Base-by-base conservation (phyloP, 306 rosid genomes). In the Crataegus laevigata region DNA sequence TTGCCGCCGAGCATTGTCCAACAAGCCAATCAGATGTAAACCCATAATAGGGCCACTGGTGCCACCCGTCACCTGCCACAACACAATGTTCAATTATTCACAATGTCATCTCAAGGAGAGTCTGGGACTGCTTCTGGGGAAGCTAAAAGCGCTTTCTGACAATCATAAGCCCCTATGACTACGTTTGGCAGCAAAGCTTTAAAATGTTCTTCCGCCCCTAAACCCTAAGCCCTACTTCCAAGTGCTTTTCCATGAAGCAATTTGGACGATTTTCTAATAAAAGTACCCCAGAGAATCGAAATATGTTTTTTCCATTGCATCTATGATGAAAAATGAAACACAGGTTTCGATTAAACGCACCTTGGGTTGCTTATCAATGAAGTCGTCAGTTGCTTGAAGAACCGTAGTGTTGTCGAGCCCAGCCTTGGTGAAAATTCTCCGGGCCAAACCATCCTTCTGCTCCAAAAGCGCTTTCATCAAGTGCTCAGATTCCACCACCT, bases 381-480 rank as follows among this genome's bases (percentile, higher is more conserved):
- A 94, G 45, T 85, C 84, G 28, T 90, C 96, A 11, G 90, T 90
- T 81, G 99, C 98, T 78, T 94, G 96, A 74, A 94, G 87, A 87
- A 94, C 87, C 13, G 93, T 81, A 0, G 96, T 85, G 88, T 92
- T 92, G 84, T 94, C 99, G 32, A 92, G 61, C 47, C 97, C 99
- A 4, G 97, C 93, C 96, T 92, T 92, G 2, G 97, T 85, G 60
- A 94, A 85, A 74, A 92, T 89, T 78, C 99, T 87, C 81, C 97
- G 81, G 10, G 97, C 97, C 76, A 94, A 74, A 15, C 99, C 97
- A 83, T 92, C 93, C 66, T 88, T 94, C 78, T 94, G 99, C 88
- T 94, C 99, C 90, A 94, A 75, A 38, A 94, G 90, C 2, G 99
- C 93, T 84, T 94, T 94, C 99, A 94, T 94, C 45, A 94, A 82